Percentiles rank a stretch among this genome's conserved stretches.
phyloP scores from a whole-genome alignment of 1,284 basidiomycete genomes.

The Kwoniella shivajii region DNA sequence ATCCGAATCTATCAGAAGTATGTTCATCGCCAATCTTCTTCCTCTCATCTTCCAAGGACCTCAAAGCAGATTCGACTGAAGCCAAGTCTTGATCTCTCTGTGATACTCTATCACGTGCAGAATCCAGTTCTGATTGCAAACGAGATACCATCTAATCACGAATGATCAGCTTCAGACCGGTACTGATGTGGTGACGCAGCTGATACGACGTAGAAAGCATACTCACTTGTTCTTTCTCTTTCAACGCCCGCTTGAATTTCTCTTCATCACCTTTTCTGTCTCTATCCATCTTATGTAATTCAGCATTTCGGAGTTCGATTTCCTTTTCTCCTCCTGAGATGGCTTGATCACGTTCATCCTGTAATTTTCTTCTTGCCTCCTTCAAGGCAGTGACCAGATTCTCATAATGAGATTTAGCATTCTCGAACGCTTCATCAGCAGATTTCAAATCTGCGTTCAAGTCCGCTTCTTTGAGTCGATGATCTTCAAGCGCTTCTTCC shows the following conservation, averaged over 20 bases:
- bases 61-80: conserved; percentile 72
- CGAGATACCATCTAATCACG: conserved; percentile 40
- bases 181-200: not conserved
- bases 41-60: conserved; percentile 58
- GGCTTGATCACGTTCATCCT: conserved; percentile 65
- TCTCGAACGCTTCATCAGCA: conserved; percentile 63
- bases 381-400: conserved; percentile 72
- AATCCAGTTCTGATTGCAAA: conserved; percentile 50
- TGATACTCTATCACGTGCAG: conserved; percentile 54
- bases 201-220: not conserved
- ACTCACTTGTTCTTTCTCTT: conserved; percentile 53
- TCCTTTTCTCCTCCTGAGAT: conserved; percentile 65
- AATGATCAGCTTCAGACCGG: not conserved
- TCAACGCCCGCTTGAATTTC: conserved; percentile 49
- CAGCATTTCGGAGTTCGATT: conserved; percentile 43
- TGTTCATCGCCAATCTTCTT: conserved; percentile 77
- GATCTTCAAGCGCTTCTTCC: conserved; percentile 62
- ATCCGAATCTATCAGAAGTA: conserved; percentile 77
- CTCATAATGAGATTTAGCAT: conserved; percentile 71
- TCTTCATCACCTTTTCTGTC: conserved; percentile 55
- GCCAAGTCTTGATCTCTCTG: conserved; percentile 63
- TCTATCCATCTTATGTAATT: conserved; percentile 49
- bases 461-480: conserved; percentile 63
- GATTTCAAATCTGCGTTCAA: conserved; percentile 56
- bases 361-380: conserved; percentile 61